Percentiles rank a stretch among this genome's conserved stretches.
Conservation (phyloP, 1,284 basidiomycete species). For the Earliella scabrosa region DNA sequence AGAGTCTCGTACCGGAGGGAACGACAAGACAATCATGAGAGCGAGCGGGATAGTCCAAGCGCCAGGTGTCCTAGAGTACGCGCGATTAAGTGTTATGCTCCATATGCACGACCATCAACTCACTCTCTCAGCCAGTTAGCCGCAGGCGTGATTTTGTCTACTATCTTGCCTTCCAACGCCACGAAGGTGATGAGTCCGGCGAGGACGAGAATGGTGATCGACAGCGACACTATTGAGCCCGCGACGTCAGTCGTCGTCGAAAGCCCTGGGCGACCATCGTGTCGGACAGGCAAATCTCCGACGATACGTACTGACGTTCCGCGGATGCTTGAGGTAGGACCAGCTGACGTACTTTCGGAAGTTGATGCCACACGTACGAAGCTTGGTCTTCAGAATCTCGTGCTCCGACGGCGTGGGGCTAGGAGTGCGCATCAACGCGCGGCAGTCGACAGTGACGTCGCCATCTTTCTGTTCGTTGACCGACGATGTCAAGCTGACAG, state of each 20-base stretch:
- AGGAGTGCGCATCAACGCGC: conserved; percentile 38
- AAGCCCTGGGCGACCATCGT: conserved; percentile 34
- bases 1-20: conserved; percentile 75
- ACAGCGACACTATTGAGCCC: not conserved
- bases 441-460: conserved; percentile 23
- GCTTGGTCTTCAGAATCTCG: conserved; percentile 1
- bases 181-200: conserved; percentile 55
- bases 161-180: conserved; percentile 59
- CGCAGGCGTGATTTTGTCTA: conserved; percentile 56
- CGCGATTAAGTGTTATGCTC: too few relatives aligned
- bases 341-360: conserved; percentile 19
- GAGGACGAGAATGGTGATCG: conserved; percentile 5
- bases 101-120: too few relatives aligned
- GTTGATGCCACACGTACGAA: not conserved
- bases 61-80: conserved; percentile 32
- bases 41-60: conserved; percentile 88
- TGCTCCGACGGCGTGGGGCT: conserved; percentile 43
- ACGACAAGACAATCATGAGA: conserved; percentile 77
- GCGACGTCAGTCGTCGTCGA: too few relatives aligned
- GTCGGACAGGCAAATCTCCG: conserved; percentile 44
- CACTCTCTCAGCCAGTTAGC: conserved; percentile 52
- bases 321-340: conserved; percentile 31
- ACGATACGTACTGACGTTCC: conserved; percentile 46
- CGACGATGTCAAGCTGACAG: too few relatives aligned
- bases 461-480: too few relatives aligned